Conservation (phyloP, 202 grass and related monocot genomes). For the Dendrocalamus latiflorus region DNA sequence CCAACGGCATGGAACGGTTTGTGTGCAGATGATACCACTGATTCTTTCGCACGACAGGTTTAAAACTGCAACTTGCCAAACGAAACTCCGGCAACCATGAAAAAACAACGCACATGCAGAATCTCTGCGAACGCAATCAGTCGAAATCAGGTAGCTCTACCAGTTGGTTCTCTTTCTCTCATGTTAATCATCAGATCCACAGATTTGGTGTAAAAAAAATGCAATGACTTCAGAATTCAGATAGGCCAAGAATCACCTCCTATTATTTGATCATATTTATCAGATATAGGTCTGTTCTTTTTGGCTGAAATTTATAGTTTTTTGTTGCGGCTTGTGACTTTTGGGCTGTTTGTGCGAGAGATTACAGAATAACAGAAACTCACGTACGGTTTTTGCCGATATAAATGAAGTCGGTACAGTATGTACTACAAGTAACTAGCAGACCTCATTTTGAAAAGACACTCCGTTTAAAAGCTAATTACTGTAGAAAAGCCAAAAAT, state of each 20-base stretch:
- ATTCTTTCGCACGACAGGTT: not conserved
- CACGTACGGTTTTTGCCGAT: too few species aligned
- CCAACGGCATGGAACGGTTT: not conserved
- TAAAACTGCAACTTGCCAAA: not conserved
- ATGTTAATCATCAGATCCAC: not conserved
- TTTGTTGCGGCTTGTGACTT: too few species aligned
- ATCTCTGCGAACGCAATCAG: not conserved
- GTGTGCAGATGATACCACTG: not conserved
- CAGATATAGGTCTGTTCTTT: not conserved
- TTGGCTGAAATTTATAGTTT: too few species aligned
- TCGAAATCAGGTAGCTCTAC: conserved; percentile 6
- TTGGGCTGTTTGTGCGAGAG: too few species aligned
- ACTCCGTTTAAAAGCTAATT: too few species aligned
- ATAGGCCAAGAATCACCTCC: not conserved
- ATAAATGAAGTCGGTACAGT: too few species aligned
- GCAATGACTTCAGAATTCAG: not conserved
- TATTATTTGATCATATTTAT: not conserved
- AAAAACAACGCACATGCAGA: not conserved
- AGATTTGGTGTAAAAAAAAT: not conserved
- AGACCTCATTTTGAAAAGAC: too few species aligned
- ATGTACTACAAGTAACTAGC: too few species aligned
- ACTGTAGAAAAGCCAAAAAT: too few species aligned
- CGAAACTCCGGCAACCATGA: not conserved
- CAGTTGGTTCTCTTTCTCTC: not conserved
- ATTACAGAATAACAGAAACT: too few species aligned